Evolutionary conservation across 1,284 basidiomycete genomes (phyloP).

Genomic region (Xanthoconium separans): DNA sequence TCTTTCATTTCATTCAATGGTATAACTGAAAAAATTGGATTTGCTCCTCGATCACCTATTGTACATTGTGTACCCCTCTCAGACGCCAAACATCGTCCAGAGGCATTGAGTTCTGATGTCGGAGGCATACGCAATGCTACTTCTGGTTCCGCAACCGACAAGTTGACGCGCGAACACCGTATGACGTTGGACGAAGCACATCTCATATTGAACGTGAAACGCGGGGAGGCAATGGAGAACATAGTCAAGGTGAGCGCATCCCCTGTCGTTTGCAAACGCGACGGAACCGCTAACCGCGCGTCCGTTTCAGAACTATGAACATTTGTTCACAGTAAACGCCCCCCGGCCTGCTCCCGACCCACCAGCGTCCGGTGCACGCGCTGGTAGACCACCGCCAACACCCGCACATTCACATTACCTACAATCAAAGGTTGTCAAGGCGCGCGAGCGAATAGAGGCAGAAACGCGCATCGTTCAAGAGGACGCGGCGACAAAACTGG

Average conservation of each 20-base stretch:
- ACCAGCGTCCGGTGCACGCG: slow-evolving; percentile 27
- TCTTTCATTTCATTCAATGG: neutral
- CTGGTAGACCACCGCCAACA: slow-evolving; percentile 39
- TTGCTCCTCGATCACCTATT: neutral
- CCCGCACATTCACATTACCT: slow-evolving; percentile 85
- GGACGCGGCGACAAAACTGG: slow-evolving; percentile 21
- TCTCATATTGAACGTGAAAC: slow-evolving; percentile 90
- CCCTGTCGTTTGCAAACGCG: neutral
- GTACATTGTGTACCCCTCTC: neutral
- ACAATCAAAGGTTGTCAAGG: slow-evolving; percentile 94
- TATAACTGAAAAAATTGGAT: neutral
- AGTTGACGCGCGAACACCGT: slow-evolving; percentile 77
- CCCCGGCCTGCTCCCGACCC: slow-evolving; percentile 58
- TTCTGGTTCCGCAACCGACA: slow-evolving; percentile 72
- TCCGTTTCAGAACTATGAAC: slow-evolving; percentile 80
- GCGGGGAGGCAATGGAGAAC: slow-evolving; percentile 66
- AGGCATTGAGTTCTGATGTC: slow-evolving; percentile 58
- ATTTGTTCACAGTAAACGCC: slow-evolving; percentile 87
- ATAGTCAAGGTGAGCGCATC: slow-evolving; percentile 64
- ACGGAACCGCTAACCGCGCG: slow-evolving; percentile 2
- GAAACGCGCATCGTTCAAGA: slow-evolving; percentile 56
- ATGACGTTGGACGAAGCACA: slow-evolving; percentile 98
- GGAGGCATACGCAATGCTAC: slow-evolving; percentile 73
- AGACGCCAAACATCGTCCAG: slow-evolving; percentile 85
- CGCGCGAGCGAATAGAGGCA: slow-evolving; percentile 91